A percentile compares a stretch with the other conserved stretches of the same genome.
Evolutionary conservation across 2,329 filamentous ascomycete genomes (phyloP).

Genomic region (Penicillium psychrosexuale): DNA sequence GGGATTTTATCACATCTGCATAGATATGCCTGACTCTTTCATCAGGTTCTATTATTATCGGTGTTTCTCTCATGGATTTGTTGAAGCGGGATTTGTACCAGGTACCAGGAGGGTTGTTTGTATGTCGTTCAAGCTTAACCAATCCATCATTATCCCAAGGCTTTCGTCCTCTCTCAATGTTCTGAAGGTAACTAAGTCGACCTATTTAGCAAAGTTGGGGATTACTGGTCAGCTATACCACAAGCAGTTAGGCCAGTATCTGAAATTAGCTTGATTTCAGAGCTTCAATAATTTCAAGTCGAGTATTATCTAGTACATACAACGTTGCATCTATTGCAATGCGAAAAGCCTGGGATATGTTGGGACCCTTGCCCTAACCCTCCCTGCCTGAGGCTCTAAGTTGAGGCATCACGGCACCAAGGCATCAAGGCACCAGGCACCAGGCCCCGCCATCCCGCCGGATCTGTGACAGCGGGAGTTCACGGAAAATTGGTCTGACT

Average conservation of each 20-base stretch:
- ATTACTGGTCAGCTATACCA: too few species aligned
- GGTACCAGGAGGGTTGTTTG: too few species aligned
- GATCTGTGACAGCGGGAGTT: background rate
- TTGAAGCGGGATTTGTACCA: background rate
- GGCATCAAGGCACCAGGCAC: background rate
- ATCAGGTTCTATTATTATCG: background rate
- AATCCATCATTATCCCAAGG: background rate
- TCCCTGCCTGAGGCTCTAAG: background rate
- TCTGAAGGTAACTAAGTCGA: too few species aligned
- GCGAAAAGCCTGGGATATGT: background rate
- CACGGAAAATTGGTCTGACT: conserved; percentile 2
- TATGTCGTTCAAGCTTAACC: background rate
- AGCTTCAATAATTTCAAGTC: too few species aligned
- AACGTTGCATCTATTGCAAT: background rate
- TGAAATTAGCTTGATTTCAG: too few species aligned
- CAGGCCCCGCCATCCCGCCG: conserved; percentile 10
- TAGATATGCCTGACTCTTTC: background rate
- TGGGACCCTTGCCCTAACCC: conserved; percentile 5
- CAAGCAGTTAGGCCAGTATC: too few species aligned
- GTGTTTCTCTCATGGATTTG: background rate
- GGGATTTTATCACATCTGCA: conserved; percentile 3
- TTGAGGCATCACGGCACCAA: too few species aligned
- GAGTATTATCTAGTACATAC: too few species aligned
- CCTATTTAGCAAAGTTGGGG: too few species aligned
- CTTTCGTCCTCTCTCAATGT: too few species aligned